Evolutionary conservation across 805 yeast genomes (phyloP).

Genomic region (Saccharomycopsis oosterbeekiorum): DNA sequence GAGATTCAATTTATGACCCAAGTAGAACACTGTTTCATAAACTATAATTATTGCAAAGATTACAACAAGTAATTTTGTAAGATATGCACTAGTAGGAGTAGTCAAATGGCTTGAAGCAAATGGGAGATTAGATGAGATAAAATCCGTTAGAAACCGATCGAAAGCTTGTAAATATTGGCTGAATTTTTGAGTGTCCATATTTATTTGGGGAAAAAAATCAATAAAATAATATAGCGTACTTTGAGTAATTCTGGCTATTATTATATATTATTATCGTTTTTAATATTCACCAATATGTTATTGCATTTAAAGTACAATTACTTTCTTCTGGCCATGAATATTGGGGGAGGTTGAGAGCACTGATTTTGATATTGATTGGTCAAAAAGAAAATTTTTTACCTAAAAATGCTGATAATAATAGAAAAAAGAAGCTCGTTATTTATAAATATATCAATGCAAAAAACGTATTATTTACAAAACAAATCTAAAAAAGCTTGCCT

Average conservation of each 20-base stretch:
- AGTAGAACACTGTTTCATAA: conserved; percentile 34
- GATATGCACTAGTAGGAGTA: conserved; percentile 1
- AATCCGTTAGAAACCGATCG: conserved; percentile 3
- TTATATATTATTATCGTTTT: background rate
- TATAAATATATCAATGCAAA: too few species aligned
- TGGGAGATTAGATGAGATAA: conserved; percentile 8
- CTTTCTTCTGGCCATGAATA: too few species aligned
- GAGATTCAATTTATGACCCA: conserved; percentile 32
- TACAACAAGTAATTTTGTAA: conserved; percentile 22
- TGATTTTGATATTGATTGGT: background rate
- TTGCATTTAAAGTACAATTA: too few species aligned
- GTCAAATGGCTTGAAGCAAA: conserved; percentile 15
- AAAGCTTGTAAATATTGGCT: background rate
- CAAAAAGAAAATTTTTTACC: background rate
- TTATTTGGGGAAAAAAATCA: background rate
- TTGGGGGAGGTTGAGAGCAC: background rate
- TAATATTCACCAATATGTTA: background rate
- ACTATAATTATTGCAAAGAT: conserved; percentile 19
- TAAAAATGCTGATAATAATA: too few species aligned
- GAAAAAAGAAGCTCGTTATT: too few species aligned
- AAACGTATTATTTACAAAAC: background rate
- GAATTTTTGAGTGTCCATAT: background rate
- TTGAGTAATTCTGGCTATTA: background rate
- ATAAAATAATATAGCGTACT: background rate
- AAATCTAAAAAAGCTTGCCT: background rate